Base-by-base conservation (phyloP, 2,329 filamentous ascomycete species). In the Nothomitra cinnamomea region DNA sequence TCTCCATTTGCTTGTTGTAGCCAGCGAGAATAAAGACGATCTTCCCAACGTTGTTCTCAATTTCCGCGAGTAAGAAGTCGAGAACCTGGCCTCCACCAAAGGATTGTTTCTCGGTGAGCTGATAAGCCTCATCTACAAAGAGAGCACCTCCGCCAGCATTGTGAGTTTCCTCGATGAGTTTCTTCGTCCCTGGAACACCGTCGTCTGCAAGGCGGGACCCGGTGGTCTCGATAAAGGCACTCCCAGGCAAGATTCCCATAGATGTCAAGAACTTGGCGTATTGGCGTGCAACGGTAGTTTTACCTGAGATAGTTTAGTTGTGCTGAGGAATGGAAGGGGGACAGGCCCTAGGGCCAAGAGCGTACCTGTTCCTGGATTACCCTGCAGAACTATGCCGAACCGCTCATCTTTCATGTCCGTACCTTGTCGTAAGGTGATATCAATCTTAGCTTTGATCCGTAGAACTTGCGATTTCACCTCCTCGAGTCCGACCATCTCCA, bases 81-180 rank as follows among this genome's bases (percentile, higher is more conserved):
- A 90, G 68, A 0, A 87, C 82, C 0, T 74, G 72, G 0, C 66
- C 69, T 0, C 84, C 83, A 0, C 76, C 76, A 1, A 62, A 60
- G 21, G n/a, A n/a, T 68, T 82, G 54, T 77, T 76, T 0, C 75
- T 75, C 0, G 76, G 78, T 73, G 0, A 90, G 69, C 57, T 89
- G 84, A 60, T 90, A 88, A 0, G 85, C 84, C 63, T 90, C 85
- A 56, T 90, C 85, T 21, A 90, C 82, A 60, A 90, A 89, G 1
- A 87, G 60, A 0, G 80, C 80, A 0, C 85, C 85, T 0, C 84
- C 85, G 0, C 77, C 79, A 0, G 65, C 58, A 25, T 79, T 69
- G 2, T 78, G 63, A 0, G 89, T 70, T 0, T 69, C 59, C 1
- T 82, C 70, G 4, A 85, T 66, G 0, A 80, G 64, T 12, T 72